Base-by-base conservation (phyloP, 2,329 filamentous ascomycete species). In the Domatiomyces catenatus region DNA sequence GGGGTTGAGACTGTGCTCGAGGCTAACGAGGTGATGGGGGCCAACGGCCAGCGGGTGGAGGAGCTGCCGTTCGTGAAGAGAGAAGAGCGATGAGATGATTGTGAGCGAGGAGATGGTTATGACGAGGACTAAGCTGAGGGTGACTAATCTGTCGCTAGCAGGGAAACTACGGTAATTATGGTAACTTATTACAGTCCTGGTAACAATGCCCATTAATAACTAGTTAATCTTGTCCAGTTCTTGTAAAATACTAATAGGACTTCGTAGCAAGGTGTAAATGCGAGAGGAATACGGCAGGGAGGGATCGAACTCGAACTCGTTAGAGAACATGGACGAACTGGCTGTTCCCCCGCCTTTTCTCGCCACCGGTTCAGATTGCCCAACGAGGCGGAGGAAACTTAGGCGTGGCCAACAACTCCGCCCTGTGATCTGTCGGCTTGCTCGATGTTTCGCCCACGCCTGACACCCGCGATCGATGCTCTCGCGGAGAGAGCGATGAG, bases 1-100 rank as follows among this genome's bases (percentile, higher is more conserved):
- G 86, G 86, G 0, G 77, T 90, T 42, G 89, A 95, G 70, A 96
- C 89, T 3, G 78, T 95, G 1, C 74, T 92, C 5, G 65, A 80
- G 48, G 88, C 90, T 0, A 69, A 76, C 51, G 79, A 84, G 43
- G 79, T 94, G 7, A 68, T 62, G 47, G 63, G 62, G 6, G 53
- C 60, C 24, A 56, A 61, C 43, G 60, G 62, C 20, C 55, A 51
- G 48, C 51, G 58, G 8, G 59, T 66, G 46, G 58, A 56, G 44
- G 56, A 63, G 28, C 58, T 56, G 56, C 60, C 58, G 8, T 49
- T 51, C 19, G 32, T 59, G 22, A 60, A 59, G 47, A 22, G 58
- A 58, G 49, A 57, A 56, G 45, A 49, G 42, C 8, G 59, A 60
- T n/a, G n/a, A n/a, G n/a, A n/a, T n/a, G n/a, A n/a, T n/a, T n/a